Conservation (phyloP, 2,329 filamentous ascomycete species). For the Colletotrichum shisoi region DNA sequence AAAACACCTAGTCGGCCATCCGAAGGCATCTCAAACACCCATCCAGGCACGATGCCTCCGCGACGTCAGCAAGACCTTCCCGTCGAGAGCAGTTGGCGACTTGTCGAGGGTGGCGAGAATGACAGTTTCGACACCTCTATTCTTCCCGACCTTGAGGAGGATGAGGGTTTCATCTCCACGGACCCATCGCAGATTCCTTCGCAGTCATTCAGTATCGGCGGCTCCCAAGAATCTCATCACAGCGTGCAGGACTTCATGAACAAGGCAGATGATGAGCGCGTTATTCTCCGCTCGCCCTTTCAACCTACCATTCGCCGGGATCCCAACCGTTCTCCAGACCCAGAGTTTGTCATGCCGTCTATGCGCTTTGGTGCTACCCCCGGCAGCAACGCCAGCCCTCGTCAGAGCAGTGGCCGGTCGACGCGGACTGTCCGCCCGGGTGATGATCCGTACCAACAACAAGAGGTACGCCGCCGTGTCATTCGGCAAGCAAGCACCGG, state of each 20-base stretch:
- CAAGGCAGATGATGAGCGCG: constrained; percentile 63
- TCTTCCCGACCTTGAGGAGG: constrained; percentile 55
- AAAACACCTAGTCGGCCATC: background rate
- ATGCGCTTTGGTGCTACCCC: constrained; percentile 45
- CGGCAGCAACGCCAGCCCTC: constrained; percentile 43
- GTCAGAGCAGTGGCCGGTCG: constrained; percentile 48
- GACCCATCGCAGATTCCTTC: constrained; percentile 59
- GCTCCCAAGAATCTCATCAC: constrained; percentile 59
- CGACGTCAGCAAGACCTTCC: constrained; percentile 47
- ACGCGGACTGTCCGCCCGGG: constrained; percentile 48
- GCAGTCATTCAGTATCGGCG: constrained; percentile 52
- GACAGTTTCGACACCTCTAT: constrained; percentile 67
- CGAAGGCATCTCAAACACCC: background rate
- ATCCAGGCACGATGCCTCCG: constrained; percentile 30
- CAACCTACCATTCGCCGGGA: constrained; percentile 57
- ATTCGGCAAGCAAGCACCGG: constrained; percentile 35
- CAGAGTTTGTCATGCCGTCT: constrained; percentile 64
- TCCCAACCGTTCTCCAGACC: constrained; percentile 54
- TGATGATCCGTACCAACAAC: constrained; percentile 43
- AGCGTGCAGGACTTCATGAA: constrained; percentile 63
- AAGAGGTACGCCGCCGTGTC: constrained; percentile 45
- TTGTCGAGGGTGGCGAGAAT: constrained; percentile 66
- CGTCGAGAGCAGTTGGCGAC: constrained; percentile 66
- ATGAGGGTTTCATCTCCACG: constrained; percentile 52
- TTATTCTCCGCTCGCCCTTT: constrained; percentile 64